Percentiles rank a stretch among this genome's conserved stretches.
Conservation (phyloP, 106 monocot species). For the Dioscorea zingiberensis region DNA sequence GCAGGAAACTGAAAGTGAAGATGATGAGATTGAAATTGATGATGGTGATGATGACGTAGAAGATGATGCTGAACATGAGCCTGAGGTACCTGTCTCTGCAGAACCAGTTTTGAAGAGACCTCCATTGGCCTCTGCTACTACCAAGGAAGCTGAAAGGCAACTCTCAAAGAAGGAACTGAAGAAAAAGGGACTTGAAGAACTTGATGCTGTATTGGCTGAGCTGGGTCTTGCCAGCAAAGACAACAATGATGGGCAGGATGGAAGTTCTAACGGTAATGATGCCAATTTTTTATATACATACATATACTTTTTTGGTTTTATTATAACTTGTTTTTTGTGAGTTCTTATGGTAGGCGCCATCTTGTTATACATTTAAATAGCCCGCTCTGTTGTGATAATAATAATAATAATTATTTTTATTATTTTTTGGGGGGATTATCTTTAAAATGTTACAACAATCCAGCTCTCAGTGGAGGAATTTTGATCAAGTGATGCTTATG, state of each 20-base stretch:
- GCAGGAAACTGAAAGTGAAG: constrained; percentile 76
- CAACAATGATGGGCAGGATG: constrained; percentile 12
- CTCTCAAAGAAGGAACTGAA: constrained; percentile 82
- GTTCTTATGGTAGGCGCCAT: too few species aligned
- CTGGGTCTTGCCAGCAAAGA: constrained; percentile 43
- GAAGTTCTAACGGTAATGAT: constrained; percentile 18
- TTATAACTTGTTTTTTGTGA: too few species aligned
- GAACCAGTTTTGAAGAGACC: constrained; percentile 23
- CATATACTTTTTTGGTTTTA: too few species aligned
- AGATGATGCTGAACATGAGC: constrained; percentile 55
- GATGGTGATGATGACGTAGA: constrained; percentile 50
- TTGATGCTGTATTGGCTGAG: constrained; percentile 61
- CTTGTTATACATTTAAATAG: too few species aligned
- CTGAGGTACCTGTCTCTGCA: constrained; percentile 13
- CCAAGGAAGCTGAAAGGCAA: constrained; percentile 68
- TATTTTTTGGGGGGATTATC: too few species aligned
- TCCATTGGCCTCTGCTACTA: constrained; percentile 5
- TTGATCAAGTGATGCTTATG: not conserved
- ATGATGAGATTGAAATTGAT: constrained; percentile 35
- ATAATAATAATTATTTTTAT: too few species aligned
- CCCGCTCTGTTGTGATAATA: too few species aligned
- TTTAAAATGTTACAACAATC: too few species aligned
- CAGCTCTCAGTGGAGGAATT: too few species aligned
- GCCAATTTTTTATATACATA: too few species aligned
- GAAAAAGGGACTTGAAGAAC: constrained; percentile 71